These are phyloP conservation scores for Fusarium udum DNA, from an alignment of 2,329 filamentous ascomycete genomes.

Conservation along the genomic window DNA sequence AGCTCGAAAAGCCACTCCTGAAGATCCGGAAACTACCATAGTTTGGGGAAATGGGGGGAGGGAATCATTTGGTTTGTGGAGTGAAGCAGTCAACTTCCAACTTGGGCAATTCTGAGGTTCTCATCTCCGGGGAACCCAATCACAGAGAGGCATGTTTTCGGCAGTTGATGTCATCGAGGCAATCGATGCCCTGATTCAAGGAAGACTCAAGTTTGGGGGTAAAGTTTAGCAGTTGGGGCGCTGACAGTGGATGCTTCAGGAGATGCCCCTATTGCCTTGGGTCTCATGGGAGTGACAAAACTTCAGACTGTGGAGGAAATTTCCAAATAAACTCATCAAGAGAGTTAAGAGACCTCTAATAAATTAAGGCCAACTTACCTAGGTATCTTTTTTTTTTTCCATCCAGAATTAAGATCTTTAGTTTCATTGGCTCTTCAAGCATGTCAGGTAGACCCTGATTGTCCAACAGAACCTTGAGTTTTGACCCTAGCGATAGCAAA, in stretches of 20 bases:
- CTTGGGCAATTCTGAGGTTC: background rate
- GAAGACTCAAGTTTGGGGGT: background rate
- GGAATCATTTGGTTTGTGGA: slow-evolving; percentile 20
- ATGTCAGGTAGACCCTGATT: background rate
- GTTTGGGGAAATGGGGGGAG: slow-evolving; percentile 28
- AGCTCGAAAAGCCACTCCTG: slow-evolving; percentile 35
- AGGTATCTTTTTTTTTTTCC: too few relatives aligned
- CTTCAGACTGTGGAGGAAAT: background rate
- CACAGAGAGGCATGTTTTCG: slow-evolving; percentile 5
- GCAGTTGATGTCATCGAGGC: slow-evolving; percentile 18
- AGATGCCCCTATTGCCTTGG: background rate
- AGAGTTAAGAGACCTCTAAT: background rate
- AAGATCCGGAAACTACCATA: slow-evolving; percentile 40
- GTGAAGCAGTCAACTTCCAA: background rate
- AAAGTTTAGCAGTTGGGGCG: background rate
- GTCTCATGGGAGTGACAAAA: too few relatives aligned
- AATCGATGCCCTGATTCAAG: background rate
- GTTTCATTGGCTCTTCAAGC: background rate
- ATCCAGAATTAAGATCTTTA: background rate
- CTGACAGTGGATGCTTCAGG: background rate
- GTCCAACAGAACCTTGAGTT: background rate
- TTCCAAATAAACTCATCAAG: background rate
- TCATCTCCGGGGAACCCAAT: slow-evolving; percentile 24
- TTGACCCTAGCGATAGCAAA: background rate
- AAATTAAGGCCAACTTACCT: background rate